Evolutionary conservation across 805 yeast genomes (phyloP), one percentile per base, ranked within the genome.

Genomic region (Saccharomycopsis microspora): DNA sequence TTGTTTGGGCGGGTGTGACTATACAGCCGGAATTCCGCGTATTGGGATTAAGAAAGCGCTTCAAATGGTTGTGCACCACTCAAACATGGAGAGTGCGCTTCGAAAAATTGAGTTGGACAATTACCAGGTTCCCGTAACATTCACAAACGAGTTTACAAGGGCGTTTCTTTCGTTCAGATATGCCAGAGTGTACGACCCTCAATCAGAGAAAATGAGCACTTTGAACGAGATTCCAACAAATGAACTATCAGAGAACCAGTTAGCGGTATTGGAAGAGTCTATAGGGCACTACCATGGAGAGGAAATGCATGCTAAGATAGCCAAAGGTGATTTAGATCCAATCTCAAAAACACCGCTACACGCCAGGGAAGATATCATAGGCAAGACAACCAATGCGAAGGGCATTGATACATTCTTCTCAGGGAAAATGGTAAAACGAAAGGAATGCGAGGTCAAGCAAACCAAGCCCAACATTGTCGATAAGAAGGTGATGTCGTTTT

Each of bases 1-100:
- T 1, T 82, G 89, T 55, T 60, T 93, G 4, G 77, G 95, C n/a
- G 99, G 99, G 0, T 93, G 99, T 65, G 99, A 93, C 62, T 93
- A 93, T 59, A 85, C 96, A 0, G 77, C 78, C 47, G 98, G 99
- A 0, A 69, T 93, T 5, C 75, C 82, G 0, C 82, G 83, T 2
- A 71, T 90, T 10, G 99, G 98, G 0, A 69, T 88, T 6, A 76
- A 78, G 41, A 84, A 81, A 31, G 95, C 97, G 0, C 74, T 83
- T 46, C 67, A 65, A 39, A 60, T 82, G 41, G 79, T 86, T 1
- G 68, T 69, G 46, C 68, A 72, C 48, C 70, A 70, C 56, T 62
- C 65, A 28, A 68, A 70, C 1, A 69, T 81, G 55, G 81, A 80
- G 10, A 68, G 76, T 39, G 74, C 83, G 3, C 52, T 86, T 4